phyloP scores from a whole-genome alignment of 345 rosid genomes.

The Conringia planisiliqua region DNA sequence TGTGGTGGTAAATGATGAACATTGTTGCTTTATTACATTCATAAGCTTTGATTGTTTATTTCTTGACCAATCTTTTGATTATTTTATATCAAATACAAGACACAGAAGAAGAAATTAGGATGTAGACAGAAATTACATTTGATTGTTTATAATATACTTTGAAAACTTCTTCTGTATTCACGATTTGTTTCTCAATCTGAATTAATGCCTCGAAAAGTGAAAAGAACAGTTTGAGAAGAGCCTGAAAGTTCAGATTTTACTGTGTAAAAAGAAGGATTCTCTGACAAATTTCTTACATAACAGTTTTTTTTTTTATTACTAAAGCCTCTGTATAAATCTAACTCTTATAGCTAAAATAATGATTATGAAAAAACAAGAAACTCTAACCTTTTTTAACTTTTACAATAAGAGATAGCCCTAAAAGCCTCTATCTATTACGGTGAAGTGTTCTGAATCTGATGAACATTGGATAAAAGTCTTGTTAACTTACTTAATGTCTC shows the following conservation, averaged over 20 bases:
- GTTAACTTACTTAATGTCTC: constrained; percentile 85
- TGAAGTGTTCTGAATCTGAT: constrained; percentile 58
- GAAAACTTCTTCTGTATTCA: not conserved
- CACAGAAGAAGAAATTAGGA: not conserved
- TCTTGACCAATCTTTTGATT: constrained; percentile 9
- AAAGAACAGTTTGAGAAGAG: not conserved
- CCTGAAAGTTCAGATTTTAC: constrained; percentile 6
- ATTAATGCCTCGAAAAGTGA: not conserved
- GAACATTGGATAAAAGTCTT: constrained; percentile 67
- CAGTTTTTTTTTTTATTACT: constrained; percentile 21
- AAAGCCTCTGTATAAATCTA: constrained; percentile 35
- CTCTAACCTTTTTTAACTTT: constrained; percentile 32
- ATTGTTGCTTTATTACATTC: constrained; percentile 7
- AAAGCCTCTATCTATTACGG: constrained; percentile 26
- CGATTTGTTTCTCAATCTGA: not conserved
- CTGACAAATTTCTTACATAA: constrained; percentile 25
- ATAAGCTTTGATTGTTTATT: constrained; percentile 6
- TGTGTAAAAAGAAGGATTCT: constrained; percentile 6
- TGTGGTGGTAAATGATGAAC: constrained; percentile 3
- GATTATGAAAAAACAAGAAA: constrained; percentile 11
- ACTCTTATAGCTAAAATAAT: constrained; percentile 20
- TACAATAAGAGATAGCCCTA: constrained; percentile 33
- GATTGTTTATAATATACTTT: constrained; percentile 12
- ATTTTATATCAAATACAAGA: not conserved
- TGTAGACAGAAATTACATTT: constrained; percentile 2